Conservation (phyloP, 495 filamentous ascomycete species). For the Apodospora peruviana region DNA sequence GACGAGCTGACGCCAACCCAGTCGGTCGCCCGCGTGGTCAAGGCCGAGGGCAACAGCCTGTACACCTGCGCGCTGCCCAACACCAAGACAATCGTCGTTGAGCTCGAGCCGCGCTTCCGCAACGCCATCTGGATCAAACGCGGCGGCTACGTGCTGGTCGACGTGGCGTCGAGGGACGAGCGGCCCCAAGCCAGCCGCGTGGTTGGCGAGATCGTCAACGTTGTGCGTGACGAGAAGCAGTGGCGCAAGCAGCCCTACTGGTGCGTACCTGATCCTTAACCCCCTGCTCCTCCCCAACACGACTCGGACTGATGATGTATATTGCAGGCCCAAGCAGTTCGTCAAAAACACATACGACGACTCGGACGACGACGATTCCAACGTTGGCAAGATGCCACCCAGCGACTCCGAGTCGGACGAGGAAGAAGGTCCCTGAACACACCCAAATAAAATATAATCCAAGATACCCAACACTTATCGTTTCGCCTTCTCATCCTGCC, state of each 20-base stretch:
- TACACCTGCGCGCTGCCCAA: slow-evolving; percentile 64
- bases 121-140: slow-evolving; percentile 87
- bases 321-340: slow-evolving; percentile 84
- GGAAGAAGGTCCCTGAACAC: slow-evolving; percentile 20
- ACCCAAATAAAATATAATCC: neutral
- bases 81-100: slow-evolving; percentile 58
- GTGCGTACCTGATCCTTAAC: slow-evolving; percentile 40
- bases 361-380: slow-evolving; percentile 71
- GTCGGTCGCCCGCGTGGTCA: slow-evolving; percentile 66
- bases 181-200: slow-evolving; percentile 72
- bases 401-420: slow-evolving; percentile 58
- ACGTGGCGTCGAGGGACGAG: slow-evolving; percentile 57
- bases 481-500: slow-evolving; percentile 21
- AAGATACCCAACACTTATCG: slow-evolving; percentile 2
- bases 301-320: neutral
- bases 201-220: slow-evolving; percentile 83
- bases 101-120: slow-evolving; percentile 76
- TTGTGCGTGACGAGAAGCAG: slow-evolving; percentile 82
- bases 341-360: slow-evolving; percentile 53
- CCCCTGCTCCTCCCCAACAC: neutral
- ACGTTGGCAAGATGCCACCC: slow-evolving; percentile 75
- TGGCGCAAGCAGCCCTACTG: slow-evolving; percentile 93
- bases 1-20: slow-evolving; percentile 57
- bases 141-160: slow-evolving; percentile 79
- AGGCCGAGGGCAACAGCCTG: slow-evolving; percentile 81